Conservation (phyloP, 2,329 filamentous ascomycete species). For the Mycogone perniciosa region DNA sequence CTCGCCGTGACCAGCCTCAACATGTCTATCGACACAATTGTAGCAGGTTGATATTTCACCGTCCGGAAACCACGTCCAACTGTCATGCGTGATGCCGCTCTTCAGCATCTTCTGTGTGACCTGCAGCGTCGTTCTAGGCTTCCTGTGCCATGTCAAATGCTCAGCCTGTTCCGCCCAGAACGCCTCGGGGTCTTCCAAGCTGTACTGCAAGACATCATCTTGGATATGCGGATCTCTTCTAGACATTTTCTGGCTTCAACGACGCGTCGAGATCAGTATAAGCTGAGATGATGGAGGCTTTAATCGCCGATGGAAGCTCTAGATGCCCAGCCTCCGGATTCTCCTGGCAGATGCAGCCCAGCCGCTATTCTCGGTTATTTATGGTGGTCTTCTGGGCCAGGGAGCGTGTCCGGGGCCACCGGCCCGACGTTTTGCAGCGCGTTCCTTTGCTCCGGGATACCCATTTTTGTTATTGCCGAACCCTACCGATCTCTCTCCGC, state of each 20-base stretch:
- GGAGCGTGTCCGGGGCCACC: no score
- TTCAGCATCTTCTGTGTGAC: constrained; percentile 57
- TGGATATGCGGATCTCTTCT: constrained; percentile 30
- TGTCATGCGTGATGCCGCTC: constrained; percentile 57
- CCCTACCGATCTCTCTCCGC: no score
- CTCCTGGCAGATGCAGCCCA: no score
- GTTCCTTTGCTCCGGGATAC: no score
- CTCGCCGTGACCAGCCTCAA: constrained; percentile 69
- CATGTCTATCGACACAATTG: constrained; percentile 87
- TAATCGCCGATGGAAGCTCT: no score
- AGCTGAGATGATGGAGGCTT: no score
- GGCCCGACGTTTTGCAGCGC: no score
- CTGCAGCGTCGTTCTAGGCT: constrained; percentile 57
- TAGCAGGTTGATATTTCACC: constrained; percentile 88
- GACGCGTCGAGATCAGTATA: no score
- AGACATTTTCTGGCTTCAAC: constrained; percentile 14
- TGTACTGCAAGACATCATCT: constrained; percentile 47
- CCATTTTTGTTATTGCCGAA: no score
- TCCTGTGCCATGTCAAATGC: constrained; percentile 73
- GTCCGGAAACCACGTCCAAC: constrained; percentile 87
- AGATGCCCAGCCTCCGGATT: no score
- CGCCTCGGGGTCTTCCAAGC: constrained; percentile 59
- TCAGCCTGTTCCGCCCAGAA: constrained; percentile 75
- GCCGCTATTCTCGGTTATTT: no score
- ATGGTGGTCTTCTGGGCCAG: no score